Conservation (phyloP, 306 rosid genomes). For the Nissolia schottii region DNA sequence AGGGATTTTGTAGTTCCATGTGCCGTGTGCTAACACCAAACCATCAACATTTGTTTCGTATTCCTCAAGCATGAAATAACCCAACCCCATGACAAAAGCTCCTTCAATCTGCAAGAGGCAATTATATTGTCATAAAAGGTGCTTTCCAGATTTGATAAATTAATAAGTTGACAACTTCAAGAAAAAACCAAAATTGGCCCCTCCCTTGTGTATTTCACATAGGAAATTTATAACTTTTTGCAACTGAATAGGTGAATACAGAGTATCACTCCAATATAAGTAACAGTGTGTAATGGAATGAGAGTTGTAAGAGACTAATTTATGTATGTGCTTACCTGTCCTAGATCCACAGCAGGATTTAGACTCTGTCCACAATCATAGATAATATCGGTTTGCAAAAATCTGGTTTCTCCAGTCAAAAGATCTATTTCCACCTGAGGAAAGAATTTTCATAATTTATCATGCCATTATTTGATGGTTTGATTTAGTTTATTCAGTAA, state of each 20-base stretch:
- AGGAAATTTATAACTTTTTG: neutral
- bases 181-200: neutral
- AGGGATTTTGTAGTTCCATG: slow-evolving; percentile 94
- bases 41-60: slow-evolving; percentile 58
- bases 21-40: slow-evolving; percentile 58
- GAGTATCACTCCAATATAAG: neutral
- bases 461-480: neutral
- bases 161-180: neutral
- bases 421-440: slow-evolving; percentile 84
- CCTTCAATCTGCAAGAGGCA: slow-evolving; percentile 81
- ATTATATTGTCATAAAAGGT: neutral
- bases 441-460: slow-evolving; percentile 12
- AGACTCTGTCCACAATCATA: slow-evolving; percentile 97
- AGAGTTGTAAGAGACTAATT: too few relatives aligned
- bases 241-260: neutral
- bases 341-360: slow-evolving; percentile 96
- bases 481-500: neutral
- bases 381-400: slow-evolving; percentile 72
- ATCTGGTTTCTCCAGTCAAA: slow-evolving; percentile 73
- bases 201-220: neutral
- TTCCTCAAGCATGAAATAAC: slow-evolving; percentile 90
- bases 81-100: slow-evolving; percentile 88
- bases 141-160: neutral
- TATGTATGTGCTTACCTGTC: slow-evolving; percentile 56
- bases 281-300: too few relatives aligned